Base-by-base conservation (phyloP, 306 rosid species). In the Sicyos baderoa region DNA sequence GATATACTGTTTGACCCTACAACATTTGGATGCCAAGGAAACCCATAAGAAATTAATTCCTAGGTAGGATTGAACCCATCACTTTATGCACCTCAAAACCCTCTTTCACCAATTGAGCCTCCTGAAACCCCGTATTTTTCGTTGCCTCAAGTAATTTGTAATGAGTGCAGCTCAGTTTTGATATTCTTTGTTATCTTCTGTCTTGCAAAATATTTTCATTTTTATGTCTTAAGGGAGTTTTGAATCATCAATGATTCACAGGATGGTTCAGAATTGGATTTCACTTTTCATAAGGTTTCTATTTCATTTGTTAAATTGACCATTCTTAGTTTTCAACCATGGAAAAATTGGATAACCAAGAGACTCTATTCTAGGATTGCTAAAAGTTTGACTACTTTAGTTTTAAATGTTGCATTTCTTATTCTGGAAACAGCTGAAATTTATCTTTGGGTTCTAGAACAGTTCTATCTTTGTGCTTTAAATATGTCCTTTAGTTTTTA, bases 261-360 rank as follows among this genome's bases (percentile, higher is more conserved):
- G 42, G 10, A 22, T 66, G 47, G 54, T 22, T 66, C 55, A 47
- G 66, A 16, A 3, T 44, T 40, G 2, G 42, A 25, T 7, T 63
- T 10, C 48, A 62, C 21, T 63, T 63, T 63, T 52, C n/a, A 40
- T 10, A 23, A 42, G 21, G 49, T 61, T 18, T 35, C 23, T 37
- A 61, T 61, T 61, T 61, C 49, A 16, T n/a, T 37, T 42, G 69
- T 63, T 9, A 42, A 63, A 63, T 42, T 40, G 52, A 17, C 23
- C 42, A 11, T 10, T 27, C 42, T 10, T 63, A 42, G 3, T 18
- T 18, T 63, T 7, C 32, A 18, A 37, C 69, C 29, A 17, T 62
- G 51, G 29, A 42, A 37, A 42, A 42, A 9, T 45, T 63, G 4
- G 53, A 42, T 17, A 1, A 19, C 35, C 70, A 11, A 18, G 25